Percentiles rank a stretch among this genome's conserved stretches.
Conservation (phyloP, 352 stramenopile genomes). For the Phytopythium cucurbitacearum region DNA sequence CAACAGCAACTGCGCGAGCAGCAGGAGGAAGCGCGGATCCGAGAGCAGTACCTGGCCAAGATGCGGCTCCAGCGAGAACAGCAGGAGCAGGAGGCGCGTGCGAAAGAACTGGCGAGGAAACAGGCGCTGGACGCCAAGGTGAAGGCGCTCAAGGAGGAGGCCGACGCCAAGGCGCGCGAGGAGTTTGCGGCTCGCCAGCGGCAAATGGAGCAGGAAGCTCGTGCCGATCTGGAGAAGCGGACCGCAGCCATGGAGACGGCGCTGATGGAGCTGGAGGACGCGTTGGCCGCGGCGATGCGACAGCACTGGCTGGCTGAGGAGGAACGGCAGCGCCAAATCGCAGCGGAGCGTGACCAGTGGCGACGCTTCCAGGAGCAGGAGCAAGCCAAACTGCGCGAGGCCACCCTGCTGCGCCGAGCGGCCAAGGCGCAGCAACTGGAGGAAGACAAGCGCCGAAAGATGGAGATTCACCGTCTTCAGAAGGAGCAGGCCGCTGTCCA, state of each 20-base stretch:
- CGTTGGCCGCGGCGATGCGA: constrained; percentile 22
- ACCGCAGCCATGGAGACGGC: constrained; percentile 28
- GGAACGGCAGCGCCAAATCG: constrained; percentile 44
- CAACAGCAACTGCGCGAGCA: constrained; percentile 26
- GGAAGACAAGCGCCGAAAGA: constrained; percentile 49
- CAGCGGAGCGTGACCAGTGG: constrained; percentile 58
- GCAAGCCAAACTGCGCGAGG: constrained; percentile 41
- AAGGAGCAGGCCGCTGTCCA: constrained; percentile 35
- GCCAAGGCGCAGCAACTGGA: constrained; percentile 61
- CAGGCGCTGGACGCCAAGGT: constrained; percentile 46
- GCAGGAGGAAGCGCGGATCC: constrained; percentile 42
- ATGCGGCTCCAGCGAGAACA: constrained; percentile 34
- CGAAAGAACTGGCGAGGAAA: constrained; percentile 41
- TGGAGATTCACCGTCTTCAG: constrained; percentile 65
- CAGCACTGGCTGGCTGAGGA: constrained; percentile 30
- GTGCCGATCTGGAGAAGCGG: constrained; percentile 28
- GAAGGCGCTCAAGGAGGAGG: constrained; percentile 56
- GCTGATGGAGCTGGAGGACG: constrained; percentile 54
- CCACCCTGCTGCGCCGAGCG: constrained; percentile 37
- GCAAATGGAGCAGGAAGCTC: constrained; percentile 30
- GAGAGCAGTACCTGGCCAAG: constrained; percentile 51
- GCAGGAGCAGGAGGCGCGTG: constrained; percentile 30
- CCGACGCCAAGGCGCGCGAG: constrained; percentile 46
- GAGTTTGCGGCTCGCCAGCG: constrained; percentile 38
- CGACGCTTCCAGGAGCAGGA: constrained; percentile 47